Conservation (phyloP, 306 rosid species). For the Vigna trinervia region DNA sequence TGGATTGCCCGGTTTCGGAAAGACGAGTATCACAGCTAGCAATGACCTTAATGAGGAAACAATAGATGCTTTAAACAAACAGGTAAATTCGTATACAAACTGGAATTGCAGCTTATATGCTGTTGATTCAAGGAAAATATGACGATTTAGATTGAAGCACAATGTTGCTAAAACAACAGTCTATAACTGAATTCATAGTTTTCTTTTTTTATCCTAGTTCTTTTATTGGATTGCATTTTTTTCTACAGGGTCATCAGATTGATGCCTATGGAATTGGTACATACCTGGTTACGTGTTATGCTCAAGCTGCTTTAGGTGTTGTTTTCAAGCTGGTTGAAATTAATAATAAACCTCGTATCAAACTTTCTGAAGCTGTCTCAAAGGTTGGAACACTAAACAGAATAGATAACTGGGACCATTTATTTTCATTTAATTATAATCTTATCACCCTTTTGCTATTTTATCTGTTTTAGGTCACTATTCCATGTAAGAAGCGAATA, state of each 20-base stretch:
- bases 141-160: not conserved
- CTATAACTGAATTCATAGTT: not conserved
- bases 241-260: slow-evolving; percentile 77
- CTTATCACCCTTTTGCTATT: slow-evolving; percentile 2
- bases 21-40: slow-evolving; percentile 77
- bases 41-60: slow-evolving; percentile 98
- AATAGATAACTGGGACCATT: slow-evolving; percentile 1
- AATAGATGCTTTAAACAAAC: slow-evolving; percentile 94
- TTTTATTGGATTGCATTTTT: slow-evolving; percentile 8
- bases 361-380: slow-evolving; percentile 85
- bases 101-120: slow-evolving; percentile 2
- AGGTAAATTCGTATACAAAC: slow-evolving; percentile 54
- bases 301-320: slow-evolving; percentile 91
- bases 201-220: not conserved
- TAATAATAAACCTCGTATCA: slow-evolving; percentile 80
- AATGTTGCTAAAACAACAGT: not conserved
- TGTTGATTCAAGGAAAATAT: not conserved
- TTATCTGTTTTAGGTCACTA: slow-evolving; percentile 66
- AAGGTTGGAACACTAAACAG: slow-evolving; percentile 59
- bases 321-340: slow-evolving; percentile 95
- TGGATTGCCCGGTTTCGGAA: slow-evolving; percentile 68
- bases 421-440: slow-evolving; percentile 7
- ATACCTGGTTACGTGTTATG: slow-evolving; percentile 83
- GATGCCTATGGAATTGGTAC: slow-evolving; percentile 92
- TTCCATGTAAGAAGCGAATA: slow-evolving; percentile 79